These are phyloP conservation scores for Abortiporus biennis DNA, from an alignment of 1,284 basidiomycete species.

Conservation along the genomic window DNA sequence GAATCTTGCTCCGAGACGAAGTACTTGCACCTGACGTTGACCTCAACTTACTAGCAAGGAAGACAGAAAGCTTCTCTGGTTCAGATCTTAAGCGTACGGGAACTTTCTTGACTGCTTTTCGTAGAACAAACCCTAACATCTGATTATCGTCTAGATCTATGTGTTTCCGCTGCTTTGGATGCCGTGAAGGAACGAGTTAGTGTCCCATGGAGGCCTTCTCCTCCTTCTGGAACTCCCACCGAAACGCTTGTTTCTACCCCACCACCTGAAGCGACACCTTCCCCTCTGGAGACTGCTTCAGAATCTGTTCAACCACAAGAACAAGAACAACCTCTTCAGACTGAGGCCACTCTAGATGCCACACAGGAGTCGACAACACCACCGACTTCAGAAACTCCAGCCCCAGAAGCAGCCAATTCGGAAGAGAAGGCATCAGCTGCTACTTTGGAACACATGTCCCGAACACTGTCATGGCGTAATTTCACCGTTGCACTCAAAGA, in stretches of 20 bases:
- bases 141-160: conserved; percentile 57
- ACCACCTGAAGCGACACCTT: not conserved
- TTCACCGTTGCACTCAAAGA: conserved; percentile 81
- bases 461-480: conserved; percentile 54
- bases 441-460: conserved; percentile 17
- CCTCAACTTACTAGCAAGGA: conserved; percentile 55
- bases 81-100: conserved; percentile 88
- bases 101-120: conserved; percentile 8
- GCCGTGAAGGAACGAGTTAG: conserved; percentile 79
- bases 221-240: conserved; percentile 6
- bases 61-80: conserved; percentile 84
- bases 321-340: not conserved
- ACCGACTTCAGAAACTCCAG: not conserved
- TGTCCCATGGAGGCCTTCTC: conserved; percentile 56
- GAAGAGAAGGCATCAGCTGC: not conserved
- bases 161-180: conserved; percentile 84
- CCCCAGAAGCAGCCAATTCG: not conserved
- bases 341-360: not conserved
- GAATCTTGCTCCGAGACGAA: conserved; percentile 79
- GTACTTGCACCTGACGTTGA: conserved; percentile 64
- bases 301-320: not conserved
- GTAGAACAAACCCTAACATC: conserved; percentile 12
- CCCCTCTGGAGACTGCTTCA: no score
- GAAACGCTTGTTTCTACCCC: conserved; percentile 5
- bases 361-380: not conserved